Evolutionary conservation across 148 eudicot genomes (phyloP).

Genomic region (Fagopyrum homotropicum): DNA sequence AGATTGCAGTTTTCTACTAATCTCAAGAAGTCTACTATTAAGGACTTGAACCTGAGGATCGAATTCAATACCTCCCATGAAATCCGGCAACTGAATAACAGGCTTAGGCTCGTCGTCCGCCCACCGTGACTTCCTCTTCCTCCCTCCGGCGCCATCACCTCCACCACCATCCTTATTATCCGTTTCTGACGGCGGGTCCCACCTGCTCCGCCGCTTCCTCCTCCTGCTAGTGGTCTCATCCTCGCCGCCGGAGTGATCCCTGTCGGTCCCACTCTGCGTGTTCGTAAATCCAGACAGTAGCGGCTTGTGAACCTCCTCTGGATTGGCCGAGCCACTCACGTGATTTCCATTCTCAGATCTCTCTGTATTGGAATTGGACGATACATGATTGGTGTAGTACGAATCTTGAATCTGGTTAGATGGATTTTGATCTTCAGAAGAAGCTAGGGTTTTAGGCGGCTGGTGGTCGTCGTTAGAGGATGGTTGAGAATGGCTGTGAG

Average conservation of each 20-base stretch:
- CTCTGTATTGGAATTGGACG: constrained; percentile 4
- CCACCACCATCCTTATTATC: constrained; percentile 19
- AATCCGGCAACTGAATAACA: constrained; percentile 64
- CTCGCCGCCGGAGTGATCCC: constrained; percentile 57
- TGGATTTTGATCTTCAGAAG: constrained; percentile 1
- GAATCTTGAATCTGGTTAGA: neutral
- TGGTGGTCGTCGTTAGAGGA: neutral
- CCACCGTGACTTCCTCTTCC: constrained; percentile 78
- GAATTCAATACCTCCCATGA: constrained; percentile 83
- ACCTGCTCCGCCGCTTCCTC: constrained; percentile 55
- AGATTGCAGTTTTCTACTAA: constrained; percentile 60
- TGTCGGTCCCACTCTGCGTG: constrained; percentile 46
- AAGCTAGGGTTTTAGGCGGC: constrained; percentile 17
- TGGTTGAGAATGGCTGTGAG: neutral
- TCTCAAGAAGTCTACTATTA: constrained; percentile 58
- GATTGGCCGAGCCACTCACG: neutral
- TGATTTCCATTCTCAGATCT: constrained; percentile 16
- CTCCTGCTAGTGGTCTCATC: constrained; percentile 63
- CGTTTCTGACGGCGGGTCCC: constrained; percentile 70
- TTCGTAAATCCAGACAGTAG: constrained; percentile 32
- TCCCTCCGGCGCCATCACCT: constrained; percentile 25
- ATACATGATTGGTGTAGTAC: neutral
- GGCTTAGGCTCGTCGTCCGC: constrained; percentile 73
- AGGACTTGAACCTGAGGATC: constrained; percentile 72
- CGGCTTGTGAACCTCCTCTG: neutral